Percentiles rank a stretch among this genome's conserved stretches.
Conservation (phyloP, 2,329 filamentous ascomycete species). For the Aspergillus fijiensis region DNA sequence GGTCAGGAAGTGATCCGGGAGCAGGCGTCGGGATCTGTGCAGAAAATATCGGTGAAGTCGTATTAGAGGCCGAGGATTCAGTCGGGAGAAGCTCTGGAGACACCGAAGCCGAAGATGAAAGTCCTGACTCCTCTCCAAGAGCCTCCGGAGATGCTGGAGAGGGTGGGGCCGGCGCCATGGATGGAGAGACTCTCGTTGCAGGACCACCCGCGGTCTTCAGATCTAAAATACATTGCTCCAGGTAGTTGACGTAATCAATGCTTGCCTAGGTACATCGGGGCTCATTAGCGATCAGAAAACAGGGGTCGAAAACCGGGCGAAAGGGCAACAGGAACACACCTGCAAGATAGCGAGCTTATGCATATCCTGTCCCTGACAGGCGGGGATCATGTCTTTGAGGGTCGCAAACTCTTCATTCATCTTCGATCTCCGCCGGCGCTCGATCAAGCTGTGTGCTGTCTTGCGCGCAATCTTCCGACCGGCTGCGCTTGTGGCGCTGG, state of each 20-base stretch:
- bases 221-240: slow-evolving; percentile 82
- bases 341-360: slow-evolving; percentile 95
- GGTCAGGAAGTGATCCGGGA: slow-evolving; percentile 23
- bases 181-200: slow-evolving; percentile 17
- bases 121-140: slow-evolving; percentile 25
- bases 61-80: slow-evolving; percentile 16
- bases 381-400: slow-evolving; percentile 91
- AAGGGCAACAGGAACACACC: slow-evolving; percentile 52
- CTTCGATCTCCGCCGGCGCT: slow-evolving; percentile 83
- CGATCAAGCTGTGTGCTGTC: slow-evolving; percentile 93
- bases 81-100: slow-evolving; percentile 37
- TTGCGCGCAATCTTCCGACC: slow-evolving; percentile 94
- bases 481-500: slow-evolving; percentile 73
- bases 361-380: slow-evolving; percentile 92
- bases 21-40: slow-evolving; percentile 26
- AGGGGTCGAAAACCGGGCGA: not conserved
- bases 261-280: slow-evolving; percentile 63
- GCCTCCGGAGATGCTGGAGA: slow-evolving; percentile 40
- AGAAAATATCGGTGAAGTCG: slow-evolving; percentile 36
- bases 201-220: slow-evolving; percentile 60
- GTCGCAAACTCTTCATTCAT: slow-evolving; percentile 99
- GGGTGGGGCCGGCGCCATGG: slow-evolving; percentile 27
- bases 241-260: slow-evolving; percentile 92
- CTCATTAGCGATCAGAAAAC: slow-evolving; percentile 4
- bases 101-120: slow-evolving; percentile 33